A percentile compares a stretch with the other conserved stretches of the same genome.
These are phyloP conservation scores for Malus orientalis DNA, from an alignment of 306 rosid species.

Conservation along the genomic window DNA sequence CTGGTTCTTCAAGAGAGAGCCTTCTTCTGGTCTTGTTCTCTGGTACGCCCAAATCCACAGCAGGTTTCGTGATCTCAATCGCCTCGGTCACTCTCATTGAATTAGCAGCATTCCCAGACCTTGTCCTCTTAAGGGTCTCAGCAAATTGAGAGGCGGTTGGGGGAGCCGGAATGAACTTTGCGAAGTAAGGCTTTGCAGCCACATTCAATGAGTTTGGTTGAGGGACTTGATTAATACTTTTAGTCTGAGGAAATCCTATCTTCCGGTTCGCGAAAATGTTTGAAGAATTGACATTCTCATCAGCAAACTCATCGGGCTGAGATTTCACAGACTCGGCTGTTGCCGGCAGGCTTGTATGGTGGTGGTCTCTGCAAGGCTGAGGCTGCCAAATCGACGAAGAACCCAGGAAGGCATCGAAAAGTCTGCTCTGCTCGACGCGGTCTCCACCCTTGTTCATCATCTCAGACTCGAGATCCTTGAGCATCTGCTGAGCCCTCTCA, in stretches of 20 bases:
- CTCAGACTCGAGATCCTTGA: conserved; percentile 80
- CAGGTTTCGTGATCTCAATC: conserved; percentile 23
- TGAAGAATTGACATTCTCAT: conserved; percentile 60
- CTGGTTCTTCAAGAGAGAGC: conserved; percentile 36
- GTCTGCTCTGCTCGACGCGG: conserved; percentile 73
- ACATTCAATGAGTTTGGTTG: conserved; percentile 47
- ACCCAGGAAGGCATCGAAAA: conserved; percentile 88
- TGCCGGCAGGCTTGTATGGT: conserved; percentile 32
- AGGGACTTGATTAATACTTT: conserved; percentile 18
- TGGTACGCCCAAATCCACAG: conserved; percentile 23
- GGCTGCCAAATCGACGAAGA: conserved; percentile 99
- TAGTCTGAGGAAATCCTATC: conserved; percentile 17
- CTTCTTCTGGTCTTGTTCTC: conserved; percentile 67
- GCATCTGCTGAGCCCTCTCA: conserved; percentile 99
- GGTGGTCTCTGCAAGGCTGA: conserved; percentile 90
- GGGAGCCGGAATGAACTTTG: conserved; percentile 26
- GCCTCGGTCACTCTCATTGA: conserved; percentile 33
- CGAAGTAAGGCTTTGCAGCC: conserved; percentile 77
- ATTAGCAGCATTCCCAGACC: conserved; percentile 69
- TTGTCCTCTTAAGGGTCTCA: conserved; percentile 75
- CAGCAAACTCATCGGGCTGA: conserved; percentile 44
- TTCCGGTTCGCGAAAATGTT: conserved; percentile 21
- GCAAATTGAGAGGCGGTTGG: conserved; percentile 36
- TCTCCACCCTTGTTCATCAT: conserved; percentile 74
- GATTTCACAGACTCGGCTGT: conserved; percentile 12